phyloP scores from a whole-genome alignment of 2,329 filamentous ascomycete species.

The Microsporum canis region DNA sequence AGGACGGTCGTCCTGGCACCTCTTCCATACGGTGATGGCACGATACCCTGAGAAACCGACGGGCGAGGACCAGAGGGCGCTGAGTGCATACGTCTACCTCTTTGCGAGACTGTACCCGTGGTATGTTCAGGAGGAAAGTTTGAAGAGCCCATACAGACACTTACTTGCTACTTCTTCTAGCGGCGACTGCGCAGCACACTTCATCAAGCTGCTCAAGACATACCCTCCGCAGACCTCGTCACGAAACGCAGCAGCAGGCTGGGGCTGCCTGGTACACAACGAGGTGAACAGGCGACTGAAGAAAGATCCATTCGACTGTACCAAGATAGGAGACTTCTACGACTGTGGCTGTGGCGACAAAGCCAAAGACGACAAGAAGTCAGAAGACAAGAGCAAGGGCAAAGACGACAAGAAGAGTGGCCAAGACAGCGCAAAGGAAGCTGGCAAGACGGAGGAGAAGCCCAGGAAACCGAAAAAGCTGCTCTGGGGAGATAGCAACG shows the following conservation, averaged over 20 bases:
- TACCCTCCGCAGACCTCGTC: conserved; percentile 55
- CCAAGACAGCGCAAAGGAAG: conserved; percentile 17
- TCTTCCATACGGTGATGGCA: conserved; percentile 56
- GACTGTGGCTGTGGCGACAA: conserved; percentile 46
- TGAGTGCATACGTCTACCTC: conserved; percentile 51
- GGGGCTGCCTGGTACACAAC: conserved; percentile 57
- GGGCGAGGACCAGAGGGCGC: conserved; percentile 47
- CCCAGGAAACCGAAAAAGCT: conserved; percentile 7
- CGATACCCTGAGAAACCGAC: conserved; percentile 54
- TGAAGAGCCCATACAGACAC: background rate
- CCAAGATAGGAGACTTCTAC: conserved; percentile 54
- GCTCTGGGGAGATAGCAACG: conserved; percentile 4
- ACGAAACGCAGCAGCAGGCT: conserved; percentile 50
- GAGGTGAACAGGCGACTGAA: conserved; percentile 52
- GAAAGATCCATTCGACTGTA: conserved; percentile 53
- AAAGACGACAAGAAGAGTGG: background rate
- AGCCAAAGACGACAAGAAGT: background rate
- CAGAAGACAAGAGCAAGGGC: background rate
- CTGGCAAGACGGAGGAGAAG: conserved; percentile 7
- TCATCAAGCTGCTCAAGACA: conserved; percentile 48
- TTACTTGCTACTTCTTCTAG: conserved; percentile 21
- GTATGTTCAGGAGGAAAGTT: conserved; percentile 23
- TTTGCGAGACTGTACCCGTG: conserved; percentile 56
- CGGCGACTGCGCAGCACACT: conserved; percentile 55
- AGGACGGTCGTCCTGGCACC: conserved; percentile 54